Evolutionary conservation across 441 rosid species (phyloP), one percentile per base, ranked within the genome.

Genomic region (Populus tomentosa): DNA sequence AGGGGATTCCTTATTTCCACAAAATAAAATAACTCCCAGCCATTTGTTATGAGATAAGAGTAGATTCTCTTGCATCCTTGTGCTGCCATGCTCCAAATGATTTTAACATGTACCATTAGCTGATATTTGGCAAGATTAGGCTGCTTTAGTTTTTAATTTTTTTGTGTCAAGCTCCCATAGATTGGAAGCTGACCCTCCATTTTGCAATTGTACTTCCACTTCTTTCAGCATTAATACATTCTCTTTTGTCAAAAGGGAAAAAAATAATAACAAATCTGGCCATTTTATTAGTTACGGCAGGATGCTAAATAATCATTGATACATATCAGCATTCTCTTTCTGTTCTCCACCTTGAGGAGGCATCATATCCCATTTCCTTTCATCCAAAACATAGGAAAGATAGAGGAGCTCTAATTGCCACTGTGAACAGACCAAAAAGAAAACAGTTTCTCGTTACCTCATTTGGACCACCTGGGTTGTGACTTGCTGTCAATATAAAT

Each of bases 401-500:
- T 62, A 50, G 9, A 8, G 23, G 26, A 30, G 32, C 59, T 69
- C 32, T 26, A 14, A 73, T 28, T 36, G 67, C 26, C 24, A 46
- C 23, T 28, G 36, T 32, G 32, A 40, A 79, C n/a, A 62, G 16
- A 56, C 2, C 5, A 24, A 67, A 71, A 50, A 21, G 71, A 18
- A 70, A 61, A 46, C 53, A 40, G 72, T 72, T 35, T 65, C 3
- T 11, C 73, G 73, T 0, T 24, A 96, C 99, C 98, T 96, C 99
- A 86, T 86, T 79, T 69, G 99, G 99, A 79, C 99, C 99, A 75
- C 99, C 99, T 65, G 99, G 98, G 80, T 96, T 96, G 84, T 96
- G 99, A 85, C 99, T 96, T 76, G 99, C 99, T 20, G 99, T 96
- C 90, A 96, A 88, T 79, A 96, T 96, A 85, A 96, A 96, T 76